Evolutionary conservation across 495 filamentous ascomycete species (phyloP), one percentile per base, ranked within the genome.

Genomic region (Hypoxylon cercidicola): DNA sequence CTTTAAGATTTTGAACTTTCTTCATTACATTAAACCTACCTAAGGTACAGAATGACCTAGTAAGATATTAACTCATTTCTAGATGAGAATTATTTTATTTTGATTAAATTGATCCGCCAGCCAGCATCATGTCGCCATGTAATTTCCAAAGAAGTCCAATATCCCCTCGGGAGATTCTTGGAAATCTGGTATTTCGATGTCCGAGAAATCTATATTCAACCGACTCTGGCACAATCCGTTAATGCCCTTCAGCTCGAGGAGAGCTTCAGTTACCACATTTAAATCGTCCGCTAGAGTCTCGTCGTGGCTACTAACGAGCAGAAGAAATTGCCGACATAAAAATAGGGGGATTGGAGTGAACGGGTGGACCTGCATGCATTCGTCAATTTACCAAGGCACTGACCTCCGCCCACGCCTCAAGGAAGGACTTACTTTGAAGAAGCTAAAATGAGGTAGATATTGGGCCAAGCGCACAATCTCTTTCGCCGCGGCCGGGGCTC

Each of bases 341-440:
- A 54, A 54, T 15, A 54, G n/a, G n/a, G 51, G 51, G 37, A 54
- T 54, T 11, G 51, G 51, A 11, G 51, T 54, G 51, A 54, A 54
- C 3, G 51, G 51, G n/a, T 54, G 51, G 37, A 54, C 21, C 51
- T 54, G 28, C 16, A n/a, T 20, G 4, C n/a, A 15, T 19, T 23
- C 9, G 30, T 20, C 13, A 41, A n/a, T 28, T 7, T 15, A 30
- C 0, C 13, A 54, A 37, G 28, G 13, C 19, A 30, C 32, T 2
- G 4, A n/a, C 18, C 16, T 3, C 12, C 12, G 3, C n/a, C 9
- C 25, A 28, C 25, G 9, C 6, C 32, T 13, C 6, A 23, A 43
- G 4, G 2, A 30, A 11, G 12, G 47, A 52, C 51, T 54, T n/a
- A 43, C 51, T 19, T 54, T 54, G 23, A 54, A 54, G 10, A 23